Conservation (phyloP, 2,329 filamentous ascomycete genomes). For the Nemania serpens region DNA sequence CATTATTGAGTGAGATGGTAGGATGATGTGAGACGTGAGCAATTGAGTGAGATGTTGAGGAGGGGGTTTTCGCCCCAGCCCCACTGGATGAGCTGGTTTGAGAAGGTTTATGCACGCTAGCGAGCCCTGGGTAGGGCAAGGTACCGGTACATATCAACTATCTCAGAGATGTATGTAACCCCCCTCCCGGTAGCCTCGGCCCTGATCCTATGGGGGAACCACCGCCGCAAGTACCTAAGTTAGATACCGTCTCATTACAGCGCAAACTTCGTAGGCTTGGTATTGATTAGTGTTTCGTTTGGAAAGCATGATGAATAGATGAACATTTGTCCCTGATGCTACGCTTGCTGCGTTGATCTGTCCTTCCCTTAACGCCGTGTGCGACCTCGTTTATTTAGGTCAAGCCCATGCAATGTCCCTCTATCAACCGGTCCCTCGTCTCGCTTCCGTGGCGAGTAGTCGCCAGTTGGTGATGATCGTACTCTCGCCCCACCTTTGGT, state of each 20-base stretch:
- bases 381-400: slow-evolving; percentile 4
- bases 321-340: not conserved
- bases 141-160: slow-evolving; percentile 42
- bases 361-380: slow-evolving; percentile 4
- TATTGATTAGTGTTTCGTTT: not conserved
- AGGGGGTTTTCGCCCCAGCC: not conserved
- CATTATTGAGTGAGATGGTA: not conserved
- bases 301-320: slow-evolving; percentile 4
- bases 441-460: not conserved
- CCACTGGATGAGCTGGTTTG: slow-evolving; percentile 52
- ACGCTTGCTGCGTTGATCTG: not conserved
- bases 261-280: not conserved
- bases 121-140: not conserved
- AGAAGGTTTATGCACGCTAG: slow-evolving; percentile 51
- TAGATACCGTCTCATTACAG: too few species aligned
- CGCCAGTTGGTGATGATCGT: not conserved
- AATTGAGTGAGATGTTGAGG: slow-evolving; percentile 7
- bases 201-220: too few species aligned
- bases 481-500: not conserved
- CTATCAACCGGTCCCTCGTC: not conserved
- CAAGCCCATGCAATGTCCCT: too few species aligned
- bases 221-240: too few species aligned
- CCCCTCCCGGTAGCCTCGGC: too few species aligned
- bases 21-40: slow-evolving; percentile 2
- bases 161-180: not conserved